A percentile compares a stretch with the other conserved stretches of the same genome.
These are phyloP conservation scores for Penicillium concentricum DNA, from an alignment of 2,329 filamentous ascomycete species.

Conservation along the genomic window DNA sequence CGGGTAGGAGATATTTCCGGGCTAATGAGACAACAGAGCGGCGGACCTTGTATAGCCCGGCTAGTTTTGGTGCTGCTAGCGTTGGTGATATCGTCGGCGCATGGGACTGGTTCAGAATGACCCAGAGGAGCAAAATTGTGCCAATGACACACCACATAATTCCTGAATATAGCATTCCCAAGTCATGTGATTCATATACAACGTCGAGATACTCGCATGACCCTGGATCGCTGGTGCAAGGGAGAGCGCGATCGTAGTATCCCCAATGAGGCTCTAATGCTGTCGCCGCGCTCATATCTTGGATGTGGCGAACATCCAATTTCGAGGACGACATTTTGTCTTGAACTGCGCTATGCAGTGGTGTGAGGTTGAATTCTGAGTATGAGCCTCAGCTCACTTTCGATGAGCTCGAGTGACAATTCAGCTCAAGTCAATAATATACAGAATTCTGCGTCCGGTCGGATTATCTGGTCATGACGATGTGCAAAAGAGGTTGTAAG, in stretches of 20 bases:
- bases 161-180: conserved; percentile 56
- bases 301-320: conserved; percentile 42
- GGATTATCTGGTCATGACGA: background rate
- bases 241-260: conserved; percentile 54
- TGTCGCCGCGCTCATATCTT: conserved; percentile 45
- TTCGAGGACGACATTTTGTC: conserved; percentile 11
- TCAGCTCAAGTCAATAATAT: background rate
- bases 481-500: background rate
- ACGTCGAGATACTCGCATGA: conserved; percentile 59
- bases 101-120: conserved; percentile 23
- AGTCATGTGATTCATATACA: conserved; percentile 55
- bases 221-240: conserved; percentile 58
- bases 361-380: background rate
- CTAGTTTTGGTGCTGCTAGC: background rate
- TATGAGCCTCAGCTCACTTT: background rate
- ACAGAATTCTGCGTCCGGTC: background rate
- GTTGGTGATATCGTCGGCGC: conserved; percentile 5
- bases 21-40: conserved; percentile 31
- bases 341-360: background rate
- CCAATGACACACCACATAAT: conserved; percentile 58
- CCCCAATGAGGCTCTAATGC: conserved; percentile 55
- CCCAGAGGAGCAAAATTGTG: conserved; percentile 48
- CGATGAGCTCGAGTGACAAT: background rate
- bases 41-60: conserved; percentile 10
- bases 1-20: conserved; percentile 60